Evolutionary conservation across 1,284 basidiomycete genomes (phyloP).

Genomic region (Moesziomyces sp.): DNA sequence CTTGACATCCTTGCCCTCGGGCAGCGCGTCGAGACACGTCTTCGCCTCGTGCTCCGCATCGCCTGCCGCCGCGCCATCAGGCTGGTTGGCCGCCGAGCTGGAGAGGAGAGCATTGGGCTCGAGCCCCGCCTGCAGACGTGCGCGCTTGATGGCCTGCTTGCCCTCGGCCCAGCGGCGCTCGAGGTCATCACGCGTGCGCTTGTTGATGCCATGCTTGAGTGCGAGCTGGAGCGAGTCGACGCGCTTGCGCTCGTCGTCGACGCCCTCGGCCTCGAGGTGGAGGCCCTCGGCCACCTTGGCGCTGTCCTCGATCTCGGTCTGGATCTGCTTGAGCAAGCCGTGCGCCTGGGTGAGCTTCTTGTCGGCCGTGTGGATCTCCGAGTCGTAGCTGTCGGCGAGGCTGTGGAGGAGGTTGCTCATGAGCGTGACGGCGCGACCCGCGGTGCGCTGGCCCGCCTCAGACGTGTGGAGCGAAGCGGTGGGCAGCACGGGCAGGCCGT

Average conservation of each 20-base stretch:
- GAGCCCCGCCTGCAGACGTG: conserved; percentile 44
- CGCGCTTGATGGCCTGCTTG: conserved; percentile 47
- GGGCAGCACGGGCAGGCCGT: conserved; percentile 37
- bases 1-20: conserved; percentile 30
- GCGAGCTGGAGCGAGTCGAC: conserved; percentile 77
- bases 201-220: conserved; percentile 80
- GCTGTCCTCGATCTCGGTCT: conserved; percentile 90
- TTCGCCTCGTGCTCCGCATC: conserved; percentile 6
- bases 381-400: conserved; percentile 91
- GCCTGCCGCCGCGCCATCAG: conserved; percentile 1
- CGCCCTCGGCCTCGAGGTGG: conserved; percentile 73
- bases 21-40: conserved; percentile 22
- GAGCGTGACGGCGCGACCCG: conserved; percentile 79
- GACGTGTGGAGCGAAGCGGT: conserved; percentile 78
- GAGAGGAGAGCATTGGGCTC: conserved; percentile 32
- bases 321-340: conserved; percentile 84
- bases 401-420: conserved; percentile 87
- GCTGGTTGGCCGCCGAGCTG: conserved; percentile 21
- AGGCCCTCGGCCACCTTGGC: conserved; percentile 80
- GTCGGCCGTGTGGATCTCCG: conserved; percentile 90
- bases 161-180: conserved; percentile 54
- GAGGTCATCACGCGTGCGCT: conserved; percentile 74
- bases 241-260: conserved; percentile 75
- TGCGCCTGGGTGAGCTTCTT: conserved; percentile 91
- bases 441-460: conserved; percentile 85